Percentiles rank a stretch among this genome's conserved stretches.
Evolutionary conservation across 2,329 filamentous ascomycete species (phyloP).

Genomic region (Hymenoscyphus scutula): DNA sequence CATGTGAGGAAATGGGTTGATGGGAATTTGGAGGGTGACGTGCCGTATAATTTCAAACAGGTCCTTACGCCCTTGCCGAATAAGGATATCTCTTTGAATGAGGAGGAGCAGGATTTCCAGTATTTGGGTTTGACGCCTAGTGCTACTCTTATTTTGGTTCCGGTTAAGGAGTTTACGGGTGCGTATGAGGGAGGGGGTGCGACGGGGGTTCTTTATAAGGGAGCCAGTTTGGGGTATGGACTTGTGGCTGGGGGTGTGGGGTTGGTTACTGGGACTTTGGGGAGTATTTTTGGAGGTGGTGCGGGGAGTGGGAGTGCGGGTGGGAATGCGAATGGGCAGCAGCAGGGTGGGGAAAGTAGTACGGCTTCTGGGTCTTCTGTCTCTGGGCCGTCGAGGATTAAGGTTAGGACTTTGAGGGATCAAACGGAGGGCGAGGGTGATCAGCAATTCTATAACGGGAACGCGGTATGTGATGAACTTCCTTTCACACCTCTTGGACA

Average conservation of each 20-base stretch:
- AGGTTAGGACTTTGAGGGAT: conserved; percentile 53
- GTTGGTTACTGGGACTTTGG: conserved; percentile 42
- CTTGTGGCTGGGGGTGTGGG: conserved; percentile 40
- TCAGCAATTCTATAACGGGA: conserved; percentile 85
- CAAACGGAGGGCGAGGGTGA: conserved; percentile 53
- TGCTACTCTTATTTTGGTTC: conserved; percentile 79
- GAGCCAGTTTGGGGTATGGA: conserved; percentile 41
- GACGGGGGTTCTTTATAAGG: conserved; percentile 36
- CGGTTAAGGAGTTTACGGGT: conserved; percentile 59
- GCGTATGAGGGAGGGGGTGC: conserved; percentile 48
- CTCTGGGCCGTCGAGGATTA: conserved; percentile 35
- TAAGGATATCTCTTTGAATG: conserved; percentile 67
- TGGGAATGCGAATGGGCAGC: not conserved
- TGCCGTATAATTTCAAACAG: conserved; percentile 80
- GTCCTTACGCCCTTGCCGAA: conserved; percentile 77
- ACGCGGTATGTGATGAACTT: conserved; percentile 58
- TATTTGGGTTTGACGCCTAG: conserved; percentile 74
- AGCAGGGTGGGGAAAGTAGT: not conserved
- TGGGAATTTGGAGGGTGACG: conserved; percentile 53
- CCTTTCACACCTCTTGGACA: not conserved
- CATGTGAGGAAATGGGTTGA: conserved; percentile 80
- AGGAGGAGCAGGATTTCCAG: conserved; percentile 67
- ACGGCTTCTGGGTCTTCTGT: not conserved
- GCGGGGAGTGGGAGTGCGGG: conserved; percentile 20
- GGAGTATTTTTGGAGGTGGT: conserved; percentile 44